Evolutionary conservation across 306 rosid genomes (phyloP).

Genomic region (Phaseolus lunatus): DNA sequence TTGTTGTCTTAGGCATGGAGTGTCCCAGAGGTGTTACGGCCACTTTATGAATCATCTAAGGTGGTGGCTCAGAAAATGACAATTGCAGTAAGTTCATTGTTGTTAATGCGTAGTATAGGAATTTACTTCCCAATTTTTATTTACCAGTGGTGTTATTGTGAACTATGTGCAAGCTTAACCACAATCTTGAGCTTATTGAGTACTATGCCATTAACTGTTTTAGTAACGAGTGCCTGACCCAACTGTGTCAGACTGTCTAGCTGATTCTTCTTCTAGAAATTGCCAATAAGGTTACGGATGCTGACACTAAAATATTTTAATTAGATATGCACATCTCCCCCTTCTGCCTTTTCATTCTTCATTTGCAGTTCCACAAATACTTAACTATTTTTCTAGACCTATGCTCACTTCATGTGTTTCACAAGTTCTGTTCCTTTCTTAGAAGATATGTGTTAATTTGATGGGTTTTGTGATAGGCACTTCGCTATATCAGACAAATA

Average conservation of each 20-base stretch:
- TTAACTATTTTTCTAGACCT: neutral
- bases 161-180: constrained; percentile 15
- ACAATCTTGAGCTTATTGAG: neutral
- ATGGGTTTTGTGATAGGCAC: constrained; percentile 62
- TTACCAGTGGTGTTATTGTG: neutral
- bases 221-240: neutral
- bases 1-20: constrained; percentile 77
- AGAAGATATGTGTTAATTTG: constrained; percentile 39
- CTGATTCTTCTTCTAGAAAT: neutral
- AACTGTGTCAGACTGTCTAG: neutral
- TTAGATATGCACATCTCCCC: neutral
- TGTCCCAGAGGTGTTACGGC: constrained; percentile 96
- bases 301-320: neutral
- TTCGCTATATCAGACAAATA: constrained; percentile 87
- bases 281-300: neutral
- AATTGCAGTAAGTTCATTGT: constrained; percentile 73
- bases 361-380: constrained; percentile 4
- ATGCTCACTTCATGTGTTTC: neutral
- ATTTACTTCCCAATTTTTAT: neutral
- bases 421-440: constrained; percentile 1
- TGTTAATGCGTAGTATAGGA: neutral
- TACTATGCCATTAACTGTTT: neutral
- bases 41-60: constrained; percentile 94
- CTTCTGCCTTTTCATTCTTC: neutral
- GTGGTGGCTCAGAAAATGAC: constrained; percentile 91